phyloP scores from a whole-genome alignment of 352 stramenopile species.

The Pythium biforme region DNA sequence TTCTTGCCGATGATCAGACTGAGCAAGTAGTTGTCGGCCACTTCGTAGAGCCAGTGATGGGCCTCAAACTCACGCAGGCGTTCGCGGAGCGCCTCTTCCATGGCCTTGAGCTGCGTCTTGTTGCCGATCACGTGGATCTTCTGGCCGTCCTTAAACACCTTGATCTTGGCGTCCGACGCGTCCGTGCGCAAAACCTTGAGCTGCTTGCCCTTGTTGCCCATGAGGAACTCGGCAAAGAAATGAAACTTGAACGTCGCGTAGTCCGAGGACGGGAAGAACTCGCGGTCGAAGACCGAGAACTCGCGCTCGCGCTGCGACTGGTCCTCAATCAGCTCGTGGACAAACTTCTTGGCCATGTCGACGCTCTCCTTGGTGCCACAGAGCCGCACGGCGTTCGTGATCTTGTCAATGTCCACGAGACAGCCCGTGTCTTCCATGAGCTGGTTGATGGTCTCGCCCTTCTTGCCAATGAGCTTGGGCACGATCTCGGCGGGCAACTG shows the following conservation, averaged over 20 bases:
- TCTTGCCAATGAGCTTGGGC: slow-evolving; percentile 83
- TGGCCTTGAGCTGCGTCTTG: slow-evolving; percentile 58
- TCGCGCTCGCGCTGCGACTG: slow-evolving; percentile 62
- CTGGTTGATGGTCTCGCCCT: slow-evolving; percentile 82
- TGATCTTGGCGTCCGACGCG: slow-evolving; percentile 58
- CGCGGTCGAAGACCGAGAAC: slow-evolving; percentile 42
- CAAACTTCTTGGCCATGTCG: slow-evolving; percentile 48
- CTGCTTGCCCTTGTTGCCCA: slow-evolving; percentile 71
- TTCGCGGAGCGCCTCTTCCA: slow-evolving; percentile 61
- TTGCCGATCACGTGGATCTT: slow-evolving; percentile 65
- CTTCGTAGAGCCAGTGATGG: slow-evolving; percentile 58
- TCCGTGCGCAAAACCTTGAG: slow-evolving; percentile 61
- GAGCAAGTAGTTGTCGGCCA: slow-evolving; percentile 55
- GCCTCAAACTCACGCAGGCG: slow-evolving; percentile 55
- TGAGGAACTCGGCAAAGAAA: slow-evolving; percentile 80
- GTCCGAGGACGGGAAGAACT: slow-evolving; percentile 39
- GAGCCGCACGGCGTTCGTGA: slow-evolving; percentile 65
- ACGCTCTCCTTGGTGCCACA: slow-evolving; percentile 64
- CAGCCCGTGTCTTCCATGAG: slow-evolving; percentile 78
- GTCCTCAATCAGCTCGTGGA: slow-evolving; percentile 59
- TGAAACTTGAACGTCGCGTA: slow-evolving; percentile 62
- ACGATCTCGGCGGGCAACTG: slow-evolving; percentile 68
- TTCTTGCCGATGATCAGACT: slow-evolving; percentile 86
- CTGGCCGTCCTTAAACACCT: slow-evolving; percentile 66
- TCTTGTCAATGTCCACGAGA: slow-evolving; percentile 78